These are phyloP conservation scores for Helotiales sp. DNA, from an alignment of 2,329 filamentous ascomycete species.

Conservation along the genomic window DNA sequence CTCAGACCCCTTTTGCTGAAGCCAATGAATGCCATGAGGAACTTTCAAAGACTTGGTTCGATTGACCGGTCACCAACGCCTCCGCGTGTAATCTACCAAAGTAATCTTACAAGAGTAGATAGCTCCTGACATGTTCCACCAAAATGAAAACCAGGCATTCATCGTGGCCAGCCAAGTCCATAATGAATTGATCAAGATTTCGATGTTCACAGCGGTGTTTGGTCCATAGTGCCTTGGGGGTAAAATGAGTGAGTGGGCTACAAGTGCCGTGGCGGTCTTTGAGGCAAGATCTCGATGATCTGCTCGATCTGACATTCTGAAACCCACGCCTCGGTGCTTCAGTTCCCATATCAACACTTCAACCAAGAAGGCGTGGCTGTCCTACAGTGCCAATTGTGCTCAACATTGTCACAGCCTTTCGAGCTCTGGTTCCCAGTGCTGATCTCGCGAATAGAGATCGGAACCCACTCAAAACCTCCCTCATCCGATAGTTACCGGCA, in stretches of 20 bases:
- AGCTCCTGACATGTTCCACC: background rate
- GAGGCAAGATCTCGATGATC: background rate
- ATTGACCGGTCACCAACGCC: too few species aligned
- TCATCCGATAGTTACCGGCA: background rate
- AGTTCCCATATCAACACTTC: background rate
- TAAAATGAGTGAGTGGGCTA: background rate
- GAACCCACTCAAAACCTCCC: background rate
- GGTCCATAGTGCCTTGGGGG: conserved; percentile 6
- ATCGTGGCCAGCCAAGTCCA: background rate
- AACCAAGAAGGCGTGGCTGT: background rate
- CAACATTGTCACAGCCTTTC: background rate
- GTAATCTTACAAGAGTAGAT: too few species aligned
- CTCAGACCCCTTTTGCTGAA: background rate
- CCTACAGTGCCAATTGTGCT: background rate
- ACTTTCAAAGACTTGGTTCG: too few species aligned
- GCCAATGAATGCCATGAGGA: too few species aligned
- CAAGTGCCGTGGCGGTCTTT: background rate
- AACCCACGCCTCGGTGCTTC: background rate
- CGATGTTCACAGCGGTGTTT: conserved; percentile 12
- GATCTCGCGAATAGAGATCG: background rate
- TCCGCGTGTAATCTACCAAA: too few species aligned
- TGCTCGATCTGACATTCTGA: conserved; percentile 10
- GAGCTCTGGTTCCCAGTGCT: background rate
- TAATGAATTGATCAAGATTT: conserved; percentile 5
- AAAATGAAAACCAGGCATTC: background rate